Conservation (phyloP, 306 rosid genomes). For the Begonia masoniana region DNA sequence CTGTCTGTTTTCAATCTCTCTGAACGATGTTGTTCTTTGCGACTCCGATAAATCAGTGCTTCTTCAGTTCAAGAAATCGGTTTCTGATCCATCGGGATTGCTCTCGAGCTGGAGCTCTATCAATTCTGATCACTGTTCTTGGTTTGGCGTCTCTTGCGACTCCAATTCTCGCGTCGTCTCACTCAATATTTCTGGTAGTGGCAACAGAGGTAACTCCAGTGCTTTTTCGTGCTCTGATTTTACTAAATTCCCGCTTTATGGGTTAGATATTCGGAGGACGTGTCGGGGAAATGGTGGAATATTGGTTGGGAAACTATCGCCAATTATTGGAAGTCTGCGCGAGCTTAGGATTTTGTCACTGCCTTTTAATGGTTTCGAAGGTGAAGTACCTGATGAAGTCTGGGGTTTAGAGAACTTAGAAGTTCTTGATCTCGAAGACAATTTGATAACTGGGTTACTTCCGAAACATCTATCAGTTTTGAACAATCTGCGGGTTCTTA, state of each 20-base stretch:
- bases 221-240: slow-evolving; percentile 29
- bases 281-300: slow-evolving; percentile 31
- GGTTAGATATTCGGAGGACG: slow-evolving; percentile 51
- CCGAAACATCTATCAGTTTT: slow-evolving; percentile 19
- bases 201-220: slow-evolving; percentile 20
- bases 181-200: slow-evolving; percentile 60
- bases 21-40: slow-evolving; percentile 9
- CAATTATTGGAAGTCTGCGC: slow-evolving; percentile 36
- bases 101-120: slow-evolving; percentile 40
- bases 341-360: slow-evolving; percentile 67
- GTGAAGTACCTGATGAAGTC: slow-evolving; percentile 43
- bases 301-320: slow-evolving; percentile 41
- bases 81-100: slow-evolving; percentile 51
- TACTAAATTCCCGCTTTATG: slow-evolving; percentile 52
- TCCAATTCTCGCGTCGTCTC: slow-evolving; percentile 44
- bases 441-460: slow-evolving; percentile 40
- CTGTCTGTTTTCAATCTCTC: slow-evolving; percentile 7
- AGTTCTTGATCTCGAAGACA: slow-evolving; percentile 84
- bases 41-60: slow-evolving; percentile 60
- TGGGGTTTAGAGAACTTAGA: slow-evolving; percentile 63
- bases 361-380: slow-evolving; percentile 53
- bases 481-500: slow-evolving; percentile 44
- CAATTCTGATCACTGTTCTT: slow-evolving; percentile 35
- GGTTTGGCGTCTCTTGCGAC: slow-evolving; percentile 62
- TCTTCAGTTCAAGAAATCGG: slow-evolving; percentile 43